A percentile compares a stretch with the other conserved stretches of the same genome.
Evolutionary conservation across 2,329 filamentous ascomycete genomes (phyloP).

Genomic region (Botryotinia globosa): DNA sequence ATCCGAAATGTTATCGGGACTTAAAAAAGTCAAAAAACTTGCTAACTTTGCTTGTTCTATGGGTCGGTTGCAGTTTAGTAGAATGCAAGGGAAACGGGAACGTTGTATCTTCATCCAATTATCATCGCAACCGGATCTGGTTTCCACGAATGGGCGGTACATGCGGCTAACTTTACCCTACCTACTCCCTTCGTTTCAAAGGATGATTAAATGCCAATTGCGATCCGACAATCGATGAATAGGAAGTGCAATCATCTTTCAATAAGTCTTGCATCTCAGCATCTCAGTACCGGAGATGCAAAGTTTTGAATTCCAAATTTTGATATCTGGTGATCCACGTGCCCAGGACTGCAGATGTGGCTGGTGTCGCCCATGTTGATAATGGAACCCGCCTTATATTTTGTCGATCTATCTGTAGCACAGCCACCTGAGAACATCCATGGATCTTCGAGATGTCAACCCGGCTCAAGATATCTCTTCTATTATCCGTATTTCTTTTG

Average conservation of each 20-base stretch:
- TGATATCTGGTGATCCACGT: no score
- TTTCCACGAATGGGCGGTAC: background rate
- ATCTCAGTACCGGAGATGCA: background rate
- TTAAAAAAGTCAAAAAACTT: background rate
- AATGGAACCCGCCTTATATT: no score
- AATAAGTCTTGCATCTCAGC: background rate
- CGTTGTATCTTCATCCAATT: background rate
- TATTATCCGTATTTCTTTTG: background rate
- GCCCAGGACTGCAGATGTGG: background rate
- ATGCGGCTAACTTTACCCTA: background rate
- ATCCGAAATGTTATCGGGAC: background rate
- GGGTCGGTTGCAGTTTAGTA: background rate
- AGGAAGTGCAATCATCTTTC: background rate
- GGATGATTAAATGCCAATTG: background rate
- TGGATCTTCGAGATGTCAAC: no score
- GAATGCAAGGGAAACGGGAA: background rate
- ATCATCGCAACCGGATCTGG: background rate
- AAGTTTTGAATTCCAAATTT: background rate
- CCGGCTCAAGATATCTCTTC: background rate
- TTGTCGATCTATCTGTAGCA: background rate
- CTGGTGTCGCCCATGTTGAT: background rate
- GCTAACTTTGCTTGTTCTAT: background rate
- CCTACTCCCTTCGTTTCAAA: background rate
- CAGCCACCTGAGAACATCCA: background rate
- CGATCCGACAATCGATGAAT: background rate